phyloP scores from a whole-genome alignment of 2,329 filamentous ascomycete genomes.

The Diaporthe eres region DNA sequence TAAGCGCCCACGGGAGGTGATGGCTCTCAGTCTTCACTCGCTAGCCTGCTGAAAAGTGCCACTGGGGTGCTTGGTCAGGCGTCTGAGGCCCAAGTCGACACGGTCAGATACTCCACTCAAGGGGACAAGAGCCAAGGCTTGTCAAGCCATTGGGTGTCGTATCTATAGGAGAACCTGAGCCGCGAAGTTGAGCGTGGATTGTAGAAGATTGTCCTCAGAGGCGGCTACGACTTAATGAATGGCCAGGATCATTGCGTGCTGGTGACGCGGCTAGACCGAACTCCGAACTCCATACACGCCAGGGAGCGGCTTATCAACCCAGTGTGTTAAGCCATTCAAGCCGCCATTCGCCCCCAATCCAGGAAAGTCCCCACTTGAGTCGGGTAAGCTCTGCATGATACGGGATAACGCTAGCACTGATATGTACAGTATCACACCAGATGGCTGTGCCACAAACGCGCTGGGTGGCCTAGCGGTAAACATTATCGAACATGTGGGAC shows the following conservation, averaged over 20 bases:
- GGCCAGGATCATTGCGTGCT: neutral
- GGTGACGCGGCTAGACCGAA: slow-evolving; percentile 4
- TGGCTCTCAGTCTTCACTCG: neutral
- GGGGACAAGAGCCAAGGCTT: neutral
- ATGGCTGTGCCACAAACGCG: neutral
- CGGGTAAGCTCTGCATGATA: slow-evolving; percentile 17
- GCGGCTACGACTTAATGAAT: neutral
- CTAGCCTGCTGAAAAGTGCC: neutral
- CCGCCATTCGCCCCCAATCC: neutral
- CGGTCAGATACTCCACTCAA: neutral
- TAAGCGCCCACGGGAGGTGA: too few relatives aligned
- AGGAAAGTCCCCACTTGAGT: neutral
- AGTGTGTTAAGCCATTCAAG: neutral
- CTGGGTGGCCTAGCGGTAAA: neutral
- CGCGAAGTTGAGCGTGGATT: neutral
- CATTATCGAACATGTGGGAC: neutral
- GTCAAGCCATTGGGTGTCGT: too few relatives aligned
- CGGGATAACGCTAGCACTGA: neutral
- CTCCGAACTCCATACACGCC: slow-evolving; percentile 3
- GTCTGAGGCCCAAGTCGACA: neutral
- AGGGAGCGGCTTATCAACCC: neutral
- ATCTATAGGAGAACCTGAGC: neutral
- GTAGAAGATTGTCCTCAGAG: neutral
- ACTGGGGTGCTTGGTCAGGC: neutral
- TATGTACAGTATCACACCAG: neutral